Conservation (phyloP, 768 basidiomycete species). For the Mycena galopus region DNA sequence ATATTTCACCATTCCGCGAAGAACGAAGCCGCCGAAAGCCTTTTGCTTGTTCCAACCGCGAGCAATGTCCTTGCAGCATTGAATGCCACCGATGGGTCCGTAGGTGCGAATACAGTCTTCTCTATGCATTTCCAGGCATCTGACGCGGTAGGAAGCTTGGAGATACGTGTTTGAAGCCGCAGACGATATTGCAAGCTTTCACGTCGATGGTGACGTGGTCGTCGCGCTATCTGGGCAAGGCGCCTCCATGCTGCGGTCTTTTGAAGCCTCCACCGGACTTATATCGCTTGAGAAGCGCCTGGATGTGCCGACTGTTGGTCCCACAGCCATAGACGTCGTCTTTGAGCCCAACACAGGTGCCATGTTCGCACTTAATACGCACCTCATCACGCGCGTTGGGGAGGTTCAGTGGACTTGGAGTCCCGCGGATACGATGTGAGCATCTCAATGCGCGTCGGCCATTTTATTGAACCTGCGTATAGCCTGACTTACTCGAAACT, state of each 20-base stretch:
- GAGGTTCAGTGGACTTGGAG: conserved; percentile 78
- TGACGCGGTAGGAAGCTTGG: conserved; percentile 69
- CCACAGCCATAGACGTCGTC: conserved; percentile 65
- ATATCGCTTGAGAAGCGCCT: conserved; percentile 76
- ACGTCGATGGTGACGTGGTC: conserved; percentile 58
- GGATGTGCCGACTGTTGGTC: conserved; percentile 58
- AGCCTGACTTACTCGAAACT: conserved; percentile 80
- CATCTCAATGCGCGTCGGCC: conserved; percentile 20
- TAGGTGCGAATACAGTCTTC: conserved; percentile 64
- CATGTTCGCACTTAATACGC: conserved; percentile 71
- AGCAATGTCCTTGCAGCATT: conserved; percentile 87
- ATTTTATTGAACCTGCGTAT: conserved; percentile 4
- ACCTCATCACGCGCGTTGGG: conserved; percentile 68
- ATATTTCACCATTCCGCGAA: conserved; percentile 61
- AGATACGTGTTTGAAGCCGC: conserved; percentile 79
- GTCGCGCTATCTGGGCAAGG: conserved; percentile 82
- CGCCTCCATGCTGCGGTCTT: conserved; percentile 75
- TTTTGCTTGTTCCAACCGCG: conserved; percentile 75
- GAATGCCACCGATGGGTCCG: conserved; percentile 72
- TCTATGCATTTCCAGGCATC: conserved; percentile 16
- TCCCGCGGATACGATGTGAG: conserved; percentile 77
- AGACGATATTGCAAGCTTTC: conserved; percentile 78
- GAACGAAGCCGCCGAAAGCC: conserved; percentile 47
- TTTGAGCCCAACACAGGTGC: conserved; percentile 51
- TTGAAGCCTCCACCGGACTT: conserved; percentile 74